Base-by-base conservation (phyloP, 2,329 filamentous ascomycete species). In the Calonectria multiphialidica region DNA sequence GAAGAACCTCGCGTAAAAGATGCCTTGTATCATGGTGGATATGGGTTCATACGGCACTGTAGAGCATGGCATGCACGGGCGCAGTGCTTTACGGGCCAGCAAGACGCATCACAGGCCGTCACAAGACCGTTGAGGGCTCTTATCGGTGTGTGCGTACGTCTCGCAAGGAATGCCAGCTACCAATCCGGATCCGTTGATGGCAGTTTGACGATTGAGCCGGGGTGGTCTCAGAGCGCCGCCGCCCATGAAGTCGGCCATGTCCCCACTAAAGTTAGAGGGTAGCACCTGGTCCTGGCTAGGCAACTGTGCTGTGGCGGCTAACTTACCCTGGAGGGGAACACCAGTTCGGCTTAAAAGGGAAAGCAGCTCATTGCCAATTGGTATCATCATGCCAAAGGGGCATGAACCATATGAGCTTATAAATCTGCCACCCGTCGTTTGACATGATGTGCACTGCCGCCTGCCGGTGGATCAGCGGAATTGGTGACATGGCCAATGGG, bases 1-100 rank as follows among this genome's bases (percentile, higher is more conserved):
- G 74, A 93, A 89, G 83, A 94, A 94, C 57, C 91, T 87, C 61
- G 92, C 91, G 81, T 93, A 93, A 79, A 93, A 93, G 70, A 94
- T 93, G 76, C 90, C 91, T 80, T 92, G 90, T 66, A 94, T 93
- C 90, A 93, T 92, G 78, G 30, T 71, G 73, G n/a, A 47, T 21
- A 59, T 44, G 35, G 40, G 55, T 30, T 80, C 35, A 40, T 25
- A 12, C 23, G 18, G 21, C 53, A 28, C 33, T 40, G n/a, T 10
- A 23, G 35, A 59, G 35, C 33, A 59, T 25, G 12, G 35, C 23
- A 35, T 30, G 53, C 63, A 44, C 44, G 33, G 35, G 47, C 45
- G 16, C 23, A 40, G 69, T 44, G 35, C 25, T 59, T 62, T 33
- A 53, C 45, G 10, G 35, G 8, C 21, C 23, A 16, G 8, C 21